Base-by-base conservation (phyloP, 768 basidiomycete genomes). In the Tricholoma sp. region DNA sequence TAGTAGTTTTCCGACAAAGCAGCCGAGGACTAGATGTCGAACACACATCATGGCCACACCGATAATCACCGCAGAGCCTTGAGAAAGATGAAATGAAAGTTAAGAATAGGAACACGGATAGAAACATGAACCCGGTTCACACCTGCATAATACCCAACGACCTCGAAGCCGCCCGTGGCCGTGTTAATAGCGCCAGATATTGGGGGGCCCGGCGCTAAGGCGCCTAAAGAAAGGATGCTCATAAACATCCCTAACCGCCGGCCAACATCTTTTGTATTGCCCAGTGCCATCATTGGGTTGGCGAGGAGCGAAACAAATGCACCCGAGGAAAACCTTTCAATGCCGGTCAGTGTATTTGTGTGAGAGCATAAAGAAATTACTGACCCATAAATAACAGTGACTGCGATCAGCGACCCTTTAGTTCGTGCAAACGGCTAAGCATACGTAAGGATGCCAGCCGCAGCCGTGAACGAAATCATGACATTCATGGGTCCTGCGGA, bases 141-240 rank as follows among this genome's bases (percentile, higher is more conserved):
- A 64, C 65, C 65, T 53, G 65, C 65, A 60, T 62, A 66, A 29
- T 62, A 64, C 18, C 84, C 84, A 8, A 84, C 82, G 2, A 63
- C 73, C 39, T 75, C 70, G 61, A 81, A 91, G 0, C 76, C 75
- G 2, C 77, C 79, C 1, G 83, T 80, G 0, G 77, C 73, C 0
- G 65, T 66, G 52, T 78, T 76, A 60, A 91, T 87, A 0, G 84
- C 84, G 0, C 89, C 89, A 8, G 86, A 86, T 57, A 89, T 85
- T 0, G 89, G 89, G 2, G 87, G 86, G 0, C 89, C 89, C 0
- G n/a, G n/a, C 12, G 76, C 77, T 3, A 90, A 72, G 0, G 84
- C 85, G 7, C 86, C 86, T 15, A 89, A 37, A 0, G 88, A 77
- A 24, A 82, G 55, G 50, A 86, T 74, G 31, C 78, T 85, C 67